Evolutionary conservation across 1,284 basidiomycete species (phyloP).

Genomic region (Ustilago shanxiensis): DNA sequence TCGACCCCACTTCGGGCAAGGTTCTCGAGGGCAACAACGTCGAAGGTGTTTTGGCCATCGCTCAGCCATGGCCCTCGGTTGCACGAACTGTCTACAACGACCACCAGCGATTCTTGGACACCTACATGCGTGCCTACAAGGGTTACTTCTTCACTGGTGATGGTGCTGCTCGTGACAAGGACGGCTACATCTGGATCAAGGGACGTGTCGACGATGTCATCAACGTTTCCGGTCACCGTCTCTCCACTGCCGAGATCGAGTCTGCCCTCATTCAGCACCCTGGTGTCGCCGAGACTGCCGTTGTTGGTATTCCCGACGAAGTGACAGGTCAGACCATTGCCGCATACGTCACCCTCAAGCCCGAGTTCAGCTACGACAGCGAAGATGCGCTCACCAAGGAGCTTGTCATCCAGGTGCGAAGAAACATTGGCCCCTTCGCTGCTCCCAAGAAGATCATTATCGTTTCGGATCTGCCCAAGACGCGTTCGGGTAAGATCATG

Average conservation of each 20-base stretch:
- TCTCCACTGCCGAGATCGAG: slow-evolving; percentile 98
- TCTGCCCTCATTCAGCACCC: slow-evolving; percentile 92
- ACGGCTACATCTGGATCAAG: slow-evolving; percentile 92
- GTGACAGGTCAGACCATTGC: slow-evolving; percentile 68
- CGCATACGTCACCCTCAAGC: slow-evolving; percentile 74
- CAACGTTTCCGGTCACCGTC: slow-evolving; percentile 86
- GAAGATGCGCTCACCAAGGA: slow-evolving; percentile 85
- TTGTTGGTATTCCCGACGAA: slow-evolving; percentile 68
- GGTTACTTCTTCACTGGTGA: slow-evolving; percentile 95
- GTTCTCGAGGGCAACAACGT: slow-evolving; percentile 84
- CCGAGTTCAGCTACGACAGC: slow-evolving; percentile 81
- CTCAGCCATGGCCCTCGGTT: slow-evolving; percentile 92
- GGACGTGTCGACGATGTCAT: slow-evolving; percentile 89
- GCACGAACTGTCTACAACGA: slow-evolving; percentile 94
- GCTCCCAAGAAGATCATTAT: slow-evolving; percentile 89
- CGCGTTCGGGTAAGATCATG: slow-evolving; percentile 96
- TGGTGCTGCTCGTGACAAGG: slow-evolving; percentile 90
- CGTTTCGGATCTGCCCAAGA: slow-evolving; percentile 91
- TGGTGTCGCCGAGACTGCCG: slow-evolving; percentile 93
- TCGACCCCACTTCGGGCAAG: slow-evolving; percentile 85
- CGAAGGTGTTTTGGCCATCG: slow-evolving; percentile 90
- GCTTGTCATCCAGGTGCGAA: slow-evolving; percentile 88
- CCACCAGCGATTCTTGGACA: slow-evolving; percentile 91
- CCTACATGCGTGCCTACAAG: slow-evolving; percentile 83
- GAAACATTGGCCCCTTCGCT: slow-evolving; percentile 76